Evolutionary conservation across 805 yeast species (phyloP).

Genomic region (Cyberlindnera subsufficiens): DNA sequence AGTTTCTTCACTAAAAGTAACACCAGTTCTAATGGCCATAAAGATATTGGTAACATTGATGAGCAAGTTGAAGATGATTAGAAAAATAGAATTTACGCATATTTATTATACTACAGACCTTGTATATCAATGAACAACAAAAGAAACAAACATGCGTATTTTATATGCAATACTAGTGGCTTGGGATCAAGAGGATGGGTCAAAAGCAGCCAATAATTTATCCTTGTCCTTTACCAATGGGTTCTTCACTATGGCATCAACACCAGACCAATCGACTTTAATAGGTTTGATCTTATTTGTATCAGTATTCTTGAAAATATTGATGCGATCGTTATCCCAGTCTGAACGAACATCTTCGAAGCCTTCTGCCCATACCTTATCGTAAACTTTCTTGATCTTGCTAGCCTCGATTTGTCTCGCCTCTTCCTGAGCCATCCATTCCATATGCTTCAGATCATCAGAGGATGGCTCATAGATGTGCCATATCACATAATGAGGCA

Average conservation of each 20-base stretch:
- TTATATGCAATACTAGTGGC: not conserved
- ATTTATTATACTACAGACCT: not conserved
- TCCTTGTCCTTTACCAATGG: constrained; percentile 20
- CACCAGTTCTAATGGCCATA: constrained; percentile 5
- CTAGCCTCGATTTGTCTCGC: constrained; percentile 58
- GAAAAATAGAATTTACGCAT: constrained; percentile 1
- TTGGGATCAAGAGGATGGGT: constrained; percentile 14
- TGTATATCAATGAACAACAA: no score
- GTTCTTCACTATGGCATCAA: constrained; percentile 29
- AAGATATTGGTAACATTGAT: constrained; percentile 14
- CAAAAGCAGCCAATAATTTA: constrained; percentile 25
- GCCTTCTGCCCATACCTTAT: constrained; percentile 71
- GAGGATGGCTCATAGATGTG: constrained; percentile 93
- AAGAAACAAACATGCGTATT: not conserved
- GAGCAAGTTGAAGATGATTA: constrained; percentile 17
- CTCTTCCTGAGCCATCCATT: constrained; percentile 86
- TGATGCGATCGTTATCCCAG: constrained; percentile 70
- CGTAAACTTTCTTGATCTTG: constrained; percentile 56
- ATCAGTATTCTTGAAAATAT: constrained; percentile 77
- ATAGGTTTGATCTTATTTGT: constrained; percentile 40
- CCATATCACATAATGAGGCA: constrained; percentile 96
- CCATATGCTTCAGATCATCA: constrained; percentile 86
- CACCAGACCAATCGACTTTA: constrained; percentile 69
- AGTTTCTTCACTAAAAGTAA: constrained; percentile 19
- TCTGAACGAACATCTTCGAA: constrained; percentile 69